phyloP scores from a whole-genome alignment of 495 filamentous ascomycete genomes.

The Penicillium macrosclerotiorum region DNA sequence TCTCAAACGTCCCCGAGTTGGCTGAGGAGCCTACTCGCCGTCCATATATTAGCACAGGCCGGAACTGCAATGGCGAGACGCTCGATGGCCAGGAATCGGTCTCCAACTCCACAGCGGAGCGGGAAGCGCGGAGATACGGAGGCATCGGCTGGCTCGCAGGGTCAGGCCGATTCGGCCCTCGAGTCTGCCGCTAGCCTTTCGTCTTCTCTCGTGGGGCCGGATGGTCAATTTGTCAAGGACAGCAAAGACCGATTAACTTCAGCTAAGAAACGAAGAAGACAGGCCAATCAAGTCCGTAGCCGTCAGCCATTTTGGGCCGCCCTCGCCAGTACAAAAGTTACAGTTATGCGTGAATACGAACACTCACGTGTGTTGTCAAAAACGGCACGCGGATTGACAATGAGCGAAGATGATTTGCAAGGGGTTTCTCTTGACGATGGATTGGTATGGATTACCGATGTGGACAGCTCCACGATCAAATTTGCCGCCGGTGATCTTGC shows the following conservation, averaged over 20 bases:
- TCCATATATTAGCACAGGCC: constrained; percentile 87
- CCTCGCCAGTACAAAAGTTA: constrained; percentile 89
- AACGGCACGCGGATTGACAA: constrained; percentile 62
- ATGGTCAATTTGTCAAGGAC: constrained; percentile 55
- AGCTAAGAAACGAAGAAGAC: constrained; percentile 82
- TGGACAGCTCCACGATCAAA: constrained; percentile 76
- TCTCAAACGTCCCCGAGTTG: constrained; percentile 53
- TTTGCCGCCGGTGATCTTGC: constrained; percentile 75
- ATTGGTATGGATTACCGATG: constrained; percentile 83
- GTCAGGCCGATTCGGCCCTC: constrained; percentile 42
- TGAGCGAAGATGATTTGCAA: constrained; percentile 79
- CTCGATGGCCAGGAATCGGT: constrained; percentile 50
- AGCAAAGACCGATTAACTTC: constrained; percentile 54
- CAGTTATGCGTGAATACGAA: constrained; percentile 89
- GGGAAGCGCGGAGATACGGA: constrained; percentile 57
- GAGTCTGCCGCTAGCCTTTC: constrained; percentile 47
- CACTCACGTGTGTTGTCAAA: constrained; percentile 76
- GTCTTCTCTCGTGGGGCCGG: constrained; percentile 44
- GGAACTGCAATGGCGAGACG: constrained; percentile 53
- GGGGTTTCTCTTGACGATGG: constrained; percentile 76
- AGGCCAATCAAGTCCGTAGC: constrained; percentile 83
- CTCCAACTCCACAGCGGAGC: constrained; percentile 37
- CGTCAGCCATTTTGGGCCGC: constrained; percentile 94
- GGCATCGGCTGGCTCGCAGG: constrained; percentile 50
- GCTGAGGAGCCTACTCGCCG: constrained; percentile 64